Base-by-base conservation (phyloP, 2,329 filamentous ascomycete genomes). In the Aspergillus brasiliensis region DNA sequence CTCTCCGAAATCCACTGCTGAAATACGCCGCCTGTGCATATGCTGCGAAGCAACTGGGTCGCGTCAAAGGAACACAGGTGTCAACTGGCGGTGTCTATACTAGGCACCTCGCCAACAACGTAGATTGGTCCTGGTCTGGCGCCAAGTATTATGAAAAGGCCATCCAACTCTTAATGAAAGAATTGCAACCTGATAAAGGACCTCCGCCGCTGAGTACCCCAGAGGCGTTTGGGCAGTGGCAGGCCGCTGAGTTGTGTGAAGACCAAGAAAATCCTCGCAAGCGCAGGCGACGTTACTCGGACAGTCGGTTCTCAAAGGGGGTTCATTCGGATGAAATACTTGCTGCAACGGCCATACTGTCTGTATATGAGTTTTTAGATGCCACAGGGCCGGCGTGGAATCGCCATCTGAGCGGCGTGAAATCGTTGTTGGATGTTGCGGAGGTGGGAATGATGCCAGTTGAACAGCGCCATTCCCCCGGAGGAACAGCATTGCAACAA, bases 341-440 rank as follows among this genome's bases (percentile, higher is more conserved):
- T 21, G 86, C 86, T 8, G 86, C 87, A 2, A 86, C 86, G 2
- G 86, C 87, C 0, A 88, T 90, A 13, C 73, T 90, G 1, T 89
- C 86, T 60, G 84, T 87, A 0, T 89, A 89, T 68, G 87, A 90
- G 63, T 86, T 89, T 60, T 77, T 89, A n/a, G 86, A 89, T 70
- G 84, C 85, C 1, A 87, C 85, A 0, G 84, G 84, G 2, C 80
- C 81, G 0, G 86, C 86, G 19, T 90, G 86, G 86, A 82, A 83
- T 65, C 71, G 85, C 3, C 88, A 90, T 75, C 74, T 90, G 5
- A 88, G 85, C 64, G 87, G 86, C 0, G 84, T 88, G 0, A 88
- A 88, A 63, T 84, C 85, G 0, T 76, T 89, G 19, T 80, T 88
- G 56, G 84, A 80, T 66, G 72, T 78, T 27, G 75, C 75, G 11